These are phyloP conservation scores for Niebla homalea DNA, from an alignment of 495 filamentous ascomycete species.

Conservation along the genomic window DNA sequence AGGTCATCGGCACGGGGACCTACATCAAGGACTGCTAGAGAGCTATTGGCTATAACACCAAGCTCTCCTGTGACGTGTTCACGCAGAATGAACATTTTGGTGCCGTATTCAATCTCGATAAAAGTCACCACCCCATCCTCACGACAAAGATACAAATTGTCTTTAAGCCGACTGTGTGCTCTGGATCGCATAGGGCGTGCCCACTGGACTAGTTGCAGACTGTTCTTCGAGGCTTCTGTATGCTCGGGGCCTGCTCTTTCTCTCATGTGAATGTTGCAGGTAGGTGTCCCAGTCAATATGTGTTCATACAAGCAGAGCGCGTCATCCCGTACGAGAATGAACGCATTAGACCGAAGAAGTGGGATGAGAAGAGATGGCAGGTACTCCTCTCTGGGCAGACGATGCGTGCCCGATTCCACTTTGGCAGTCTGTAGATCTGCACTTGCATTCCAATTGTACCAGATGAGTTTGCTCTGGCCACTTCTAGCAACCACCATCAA, in stretches of 20 bases:
- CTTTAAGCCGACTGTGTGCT: conserved; percentile 35
- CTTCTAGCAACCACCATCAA: conserved; percentile 54
- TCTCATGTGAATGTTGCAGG: not conserved
- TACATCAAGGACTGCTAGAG: conserved; percentile 48
- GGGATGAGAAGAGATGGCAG: conserved; percentile 57
- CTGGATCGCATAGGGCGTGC: conserved; percentile 47
- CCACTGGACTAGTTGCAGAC: conserved; percentile 47
- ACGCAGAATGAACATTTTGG: conserved; percentile 25
- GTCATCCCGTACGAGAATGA: conserved; percentile 46
- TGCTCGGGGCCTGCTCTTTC: conserved; percentile 10
- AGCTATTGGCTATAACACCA: conserved; percentile 47
- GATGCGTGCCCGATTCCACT: conserved; percentile 33
- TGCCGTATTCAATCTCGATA: conserved; percentile 7
- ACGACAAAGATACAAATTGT: conserved; percentile 65
- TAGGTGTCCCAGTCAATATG: conserved; percentile 36
- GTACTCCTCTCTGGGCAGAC: conserved; percentile 45
- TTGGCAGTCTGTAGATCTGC: conserved; percentile 22
- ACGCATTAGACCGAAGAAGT: conserved; percentile 48
- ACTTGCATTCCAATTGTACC: conserved; percentile 61
- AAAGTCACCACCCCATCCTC: conserved; percentile 58
- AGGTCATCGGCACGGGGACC: conserved; percentile 48
- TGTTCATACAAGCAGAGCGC: conserved; percentile 48
- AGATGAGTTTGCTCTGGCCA: conserved; percentile 46
- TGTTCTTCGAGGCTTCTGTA: conserved; percentile 15
- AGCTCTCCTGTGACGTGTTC: conserved; percentile 44